phyloP scores from a whole-genome alignment of 495 filamentous ascomycete species.

The Aspergillus diversus region DNA sequence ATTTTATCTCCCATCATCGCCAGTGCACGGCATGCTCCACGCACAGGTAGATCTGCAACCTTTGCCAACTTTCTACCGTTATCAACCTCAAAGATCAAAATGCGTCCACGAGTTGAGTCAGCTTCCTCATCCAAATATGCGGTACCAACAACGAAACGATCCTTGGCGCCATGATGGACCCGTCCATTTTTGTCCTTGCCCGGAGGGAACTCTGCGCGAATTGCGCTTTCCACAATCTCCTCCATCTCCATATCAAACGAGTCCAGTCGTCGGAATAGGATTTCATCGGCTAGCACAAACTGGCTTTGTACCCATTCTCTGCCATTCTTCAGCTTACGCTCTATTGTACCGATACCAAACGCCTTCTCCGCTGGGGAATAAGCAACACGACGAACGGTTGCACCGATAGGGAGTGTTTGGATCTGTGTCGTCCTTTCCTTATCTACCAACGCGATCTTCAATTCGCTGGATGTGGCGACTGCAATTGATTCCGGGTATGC shows the following conservation, averaged over 20 bases:
- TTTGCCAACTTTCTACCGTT: constrained; percentile 69
- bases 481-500: constrained; percentile 81
- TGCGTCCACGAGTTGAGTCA: constrained; percentile 66
- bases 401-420: constrained; percentile 71
- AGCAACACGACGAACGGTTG: constrained; percentile 84
- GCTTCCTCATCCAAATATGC: constrained; percentile 68
- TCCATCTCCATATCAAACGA: constrained; percentile 55
- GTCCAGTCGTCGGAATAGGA: constrained; percentile 59
- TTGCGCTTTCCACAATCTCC: constrained; percentile 84
- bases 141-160: constrained; percentile 89
- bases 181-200: constrained; percentile 55
- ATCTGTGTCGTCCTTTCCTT: constrained; percentile 85
- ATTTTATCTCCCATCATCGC: constrained; percentile 76
- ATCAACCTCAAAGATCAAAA: constrained; percentile 83
- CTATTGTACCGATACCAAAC: constrained; percentile 86
- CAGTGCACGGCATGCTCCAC: constrained; percentile 77
- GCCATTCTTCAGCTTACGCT: constrained; percentile 58
- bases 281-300: constrained; percentile 65
- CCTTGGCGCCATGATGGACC: constrained; percentile 40
- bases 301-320: constrained; percentile 61
- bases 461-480: constrained; percentile 72
- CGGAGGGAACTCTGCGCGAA: constrained; percentile 73
- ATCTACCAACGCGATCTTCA: constrained; percentile 84
- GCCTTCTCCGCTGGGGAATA: constrained; percentile 79
- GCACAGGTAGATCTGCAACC: constrained; percentile 63